Conservation (phyloP, 2,329 filamentous ascomycete genomes). For the Cyphellophora attinorum region DNA sequence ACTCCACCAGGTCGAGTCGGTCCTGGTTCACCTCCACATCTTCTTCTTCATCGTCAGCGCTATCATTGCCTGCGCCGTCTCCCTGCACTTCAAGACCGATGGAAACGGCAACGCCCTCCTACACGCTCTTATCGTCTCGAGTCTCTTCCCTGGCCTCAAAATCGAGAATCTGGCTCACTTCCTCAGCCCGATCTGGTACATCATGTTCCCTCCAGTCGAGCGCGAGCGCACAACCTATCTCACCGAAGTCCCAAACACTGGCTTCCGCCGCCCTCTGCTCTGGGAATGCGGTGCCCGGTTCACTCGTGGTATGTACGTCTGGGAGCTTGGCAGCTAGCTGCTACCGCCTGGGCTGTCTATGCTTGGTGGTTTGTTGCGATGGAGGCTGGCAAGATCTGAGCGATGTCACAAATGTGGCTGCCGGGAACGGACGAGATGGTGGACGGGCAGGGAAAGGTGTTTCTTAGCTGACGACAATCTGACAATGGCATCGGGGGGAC, state of each 20-base stretch:
- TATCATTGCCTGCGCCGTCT: constrained; percentile 6
- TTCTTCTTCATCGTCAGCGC: constrained; percentile 5
- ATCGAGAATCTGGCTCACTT: constrained; percentile 1
- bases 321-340: neutral
- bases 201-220: constrained; percentile 12
- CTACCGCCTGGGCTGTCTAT: neutral
- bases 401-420: too few relatives aligned
- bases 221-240: constrained; percentile 1
- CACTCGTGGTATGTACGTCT: neutral
- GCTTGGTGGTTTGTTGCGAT: neutral
- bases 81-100: constrained; percentile 2
- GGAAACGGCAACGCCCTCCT: neutral
- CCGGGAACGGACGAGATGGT: too few relatives aligned
- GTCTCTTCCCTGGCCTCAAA: neutral
- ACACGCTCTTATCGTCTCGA: neutral
- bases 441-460: too few relatives aligned
- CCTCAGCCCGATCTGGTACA: constrained; percentile 11
- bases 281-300: neutral
- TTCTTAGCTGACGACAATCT: too few relatives aligned
- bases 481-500: too few relatives aligned
- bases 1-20: constrained; percentile 10
- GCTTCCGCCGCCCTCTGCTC: neutral
- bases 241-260: neutral
- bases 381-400: neutral
- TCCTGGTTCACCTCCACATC: constrained; percentile 7